Evolutionary conservation across 2,329 filamentous ascomycete genomes (phyloP).

Genomic region (Calonectria ilicicola): DNA sequence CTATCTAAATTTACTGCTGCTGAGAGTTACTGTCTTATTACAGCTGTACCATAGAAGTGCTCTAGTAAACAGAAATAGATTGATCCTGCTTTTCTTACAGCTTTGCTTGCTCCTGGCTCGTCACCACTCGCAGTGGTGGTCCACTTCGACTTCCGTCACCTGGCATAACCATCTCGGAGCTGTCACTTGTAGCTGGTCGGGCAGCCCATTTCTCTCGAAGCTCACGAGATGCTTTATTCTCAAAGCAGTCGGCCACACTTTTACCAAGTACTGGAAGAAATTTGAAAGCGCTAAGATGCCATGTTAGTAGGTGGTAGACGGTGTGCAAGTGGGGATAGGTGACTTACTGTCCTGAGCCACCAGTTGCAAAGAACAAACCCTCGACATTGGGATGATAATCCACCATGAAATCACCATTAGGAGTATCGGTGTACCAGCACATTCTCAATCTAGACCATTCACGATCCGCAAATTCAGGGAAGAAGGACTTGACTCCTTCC

Average conservation of each 20-base stretch:
- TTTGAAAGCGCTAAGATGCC: slow-evolving; percentile 25
- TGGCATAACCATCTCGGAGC: neutral
- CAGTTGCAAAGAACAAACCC: slow-evolving; percentile 29
- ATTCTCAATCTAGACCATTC: slow-evolving; percentile 19
- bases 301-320: neutral
- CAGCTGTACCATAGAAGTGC: no score
- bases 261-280: slow-evolving; percentile 32
- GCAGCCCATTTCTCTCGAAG: slow-evolving; percentile 24
- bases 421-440: slow-evolving; percentile 33
- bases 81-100: neutral
- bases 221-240: slow-evolving; percentile 9
- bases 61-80: neutral
- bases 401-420: slow-evolving; percentile 26
- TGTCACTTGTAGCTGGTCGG: neutral
- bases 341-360: slow-evolving; percentile 29
- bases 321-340: neutral
- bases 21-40: neutral
- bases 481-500: slow-evolving; percentile 60
- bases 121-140: slow-evolving; percentile 17
- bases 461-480: slow-evolving; percentile 58
- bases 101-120: slow-evolving; percentile 19
- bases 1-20: neutral
- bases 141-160: slow-evolving; percentile 33
- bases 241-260: slow-evolving; percentile 19
- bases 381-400: slow-evolving; percentile 24